Evolutionary conservation across 768 basidiomycete species (phyloP).

Genomic region (Kwoniella botswanensis): DNA sequence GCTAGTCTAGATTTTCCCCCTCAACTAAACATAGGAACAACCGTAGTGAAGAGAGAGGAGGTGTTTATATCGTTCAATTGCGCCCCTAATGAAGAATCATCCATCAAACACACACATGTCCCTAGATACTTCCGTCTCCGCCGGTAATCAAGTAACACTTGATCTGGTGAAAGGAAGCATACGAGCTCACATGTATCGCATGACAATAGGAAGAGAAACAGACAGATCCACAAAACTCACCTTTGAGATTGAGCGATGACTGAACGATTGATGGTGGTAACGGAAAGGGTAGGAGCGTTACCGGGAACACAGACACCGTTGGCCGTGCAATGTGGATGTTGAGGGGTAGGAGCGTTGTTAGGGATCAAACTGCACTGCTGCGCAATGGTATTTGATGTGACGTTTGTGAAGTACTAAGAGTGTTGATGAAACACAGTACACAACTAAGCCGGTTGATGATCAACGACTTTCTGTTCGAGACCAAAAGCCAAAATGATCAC

Average conservation of each 20-base stretch:
- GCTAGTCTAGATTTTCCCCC: not conserved
- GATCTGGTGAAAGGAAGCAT: not conserved
- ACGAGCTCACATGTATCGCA: not conserved
- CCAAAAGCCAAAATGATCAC: not conserved
- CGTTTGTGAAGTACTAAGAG: not conserved
- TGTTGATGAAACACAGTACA: constrained; percentile 4
- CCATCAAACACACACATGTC: constrained; percentile 16
- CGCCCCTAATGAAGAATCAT: constrained; percentile 9
- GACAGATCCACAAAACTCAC: not conserved
- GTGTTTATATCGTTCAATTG: not conserved
- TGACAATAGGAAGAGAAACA: not conserved
- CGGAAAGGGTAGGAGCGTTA: constrained; percentile 16
- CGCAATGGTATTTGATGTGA: not conserved
- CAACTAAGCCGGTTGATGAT: not conserved
- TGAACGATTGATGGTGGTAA: constrained; percentile 4
- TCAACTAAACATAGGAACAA: not conserved
- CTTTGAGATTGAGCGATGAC: not conserved
- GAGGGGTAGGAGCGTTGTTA: not conserved
- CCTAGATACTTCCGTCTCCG: constrained; percentile 15
- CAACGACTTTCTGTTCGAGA: not conserved
- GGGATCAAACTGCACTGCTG: not conserved
- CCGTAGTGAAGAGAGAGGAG: not conserved
- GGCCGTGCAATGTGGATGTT: constrained; percentile 6
- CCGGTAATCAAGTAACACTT: not conserved
- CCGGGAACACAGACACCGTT: constrained; percentile 17